Evolutionary conservation across 352 stramenopile genomes (phyloP), one percentile per base, ranked within the genome.

Genomic region (Globisporangium ultimum): DNA sequence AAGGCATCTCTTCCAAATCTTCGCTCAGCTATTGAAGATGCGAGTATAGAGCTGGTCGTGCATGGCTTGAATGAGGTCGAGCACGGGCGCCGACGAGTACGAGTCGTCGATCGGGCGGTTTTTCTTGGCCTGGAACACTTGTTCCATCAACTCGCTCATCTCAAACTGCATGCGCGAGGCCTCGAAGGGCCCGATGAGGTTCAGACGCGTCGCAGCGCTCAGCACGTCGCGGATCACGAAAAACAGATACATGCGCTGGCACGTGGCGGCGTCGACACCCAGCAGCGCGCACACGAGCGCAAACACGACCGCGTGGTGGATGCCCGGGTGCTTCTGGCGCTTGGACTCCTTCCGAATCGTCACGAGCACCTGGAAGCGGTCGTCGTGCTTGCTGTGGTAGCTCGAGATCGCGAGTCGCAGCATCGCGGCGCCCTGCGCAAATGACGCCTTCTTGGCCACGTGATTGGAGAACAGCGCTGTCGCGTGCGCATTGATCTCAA

Each of bases 11-110:
- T n/a, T n/a, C n/a, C n/a, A n/a, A n/a, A n/a, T n/a, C n/a, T n/a
- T n/a, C n/a, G n/a, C 42, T 49, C 63, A 88, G 53, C 85, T 95
- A 61, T 92, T 95, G 61, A 95, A 95, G 46, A 95, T 93, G 32
- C 85, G 83, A 60, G 85, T 95, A 68, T 95, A 95, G n/a, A 95
- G 68, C 53, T 90, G 78, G 60, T 95, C 85, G 62, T 95, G 85
- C 73, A 89, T 88, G 55, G 72, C 80, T 48, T 95, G 85, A 54
- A 93, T 75, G 21, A 95, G 70, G 55, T 95, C 85, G 13, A 93
- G 75, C 55, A 91, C 70, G 0, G 85, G 85, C 38, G 80, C 83
- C 6, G 83, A 92, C 46, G 81, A 89, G 67, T 92, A 91, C 48
- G 85, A 86, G 51, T 88, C 69, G 15, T 82, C 55, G 32, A 92